phyloP scores from a whole-genome alignment of 495 filamentous ascomycete genomes.

The Paragyromitra xinjiangensis region DNA sequence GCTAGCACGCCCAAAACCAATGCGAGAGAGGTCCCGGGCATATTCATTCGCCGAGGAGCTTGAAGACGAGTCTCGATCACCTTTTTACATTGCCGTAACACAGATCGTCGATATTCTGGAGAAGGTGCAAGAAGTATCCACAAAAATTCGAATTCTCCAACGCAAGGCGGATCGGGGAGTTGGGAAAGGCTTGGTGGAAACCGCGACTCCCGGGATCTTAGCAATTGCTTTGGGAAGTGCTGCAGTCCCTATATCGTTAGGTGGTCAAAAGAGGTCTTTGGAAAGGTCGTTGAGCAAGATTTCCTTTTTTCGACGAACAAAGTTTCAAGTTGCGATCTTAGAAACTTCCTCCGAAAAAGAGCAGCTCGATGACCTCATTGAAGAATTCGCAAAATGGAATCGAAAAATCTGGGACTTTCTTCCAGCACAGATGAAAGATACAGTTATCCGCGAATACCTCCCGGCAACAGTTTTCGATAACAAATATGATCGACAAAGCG shows the following conservation, averaged over 20 bases:
- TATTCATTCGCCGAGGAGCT: background rate
- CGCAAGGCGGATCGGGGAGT: background rate
- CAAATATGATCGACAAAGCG: background rate
- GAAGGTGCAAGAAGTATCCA: background rate
- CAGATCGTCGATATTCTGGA: background rate
- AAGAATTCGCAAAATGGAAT: background rate
- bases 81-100: background rate
- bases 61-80: background rate
- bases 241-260: background rate
- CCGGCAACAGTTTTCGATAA: slow-evolving; percentile 4
- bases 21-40: background rate
- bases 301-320: background rate
- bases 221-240: background rate
- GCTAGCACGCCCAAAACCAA: background rate
- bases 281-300: background rate
- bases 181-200: background rate
- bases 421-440: background rate
- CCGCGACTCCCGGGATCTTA: background rate
- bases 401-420: background rate
- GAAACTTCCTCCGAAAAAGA: background rate
- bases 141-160: background rate
- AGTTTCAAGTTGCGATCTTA: background rate
- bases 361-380: background rate
- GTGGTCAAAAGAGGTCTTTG: background rate
- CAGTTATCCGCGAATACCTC: background rate